These are phyloP conservation scores for Fennellomyces sp. DNA, from an alignment of 371 early-diverging fungal genomes.

Conservation along the genomic window DNA sequence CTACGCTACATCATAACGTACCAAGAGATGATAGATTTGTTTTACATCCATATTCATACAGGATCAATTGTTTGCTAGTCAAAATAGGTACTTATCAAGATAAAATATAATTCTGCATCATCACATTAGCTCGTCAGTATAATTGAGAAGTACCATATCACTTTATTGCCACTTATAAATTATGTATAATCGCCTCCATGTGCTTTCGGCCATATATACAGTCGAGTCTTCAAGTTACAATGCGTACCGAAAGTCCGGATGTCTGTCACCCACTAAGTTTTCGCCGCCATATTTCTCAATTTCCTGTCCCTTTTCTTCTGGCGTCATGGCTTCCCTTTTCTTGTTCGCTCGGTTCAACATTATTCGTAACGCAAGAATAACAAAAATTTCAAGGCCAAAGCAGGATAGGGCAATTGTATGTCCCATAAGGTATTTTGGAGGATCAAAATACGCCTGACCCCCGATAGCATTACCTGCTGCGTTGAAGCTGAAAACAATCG, in stretches of 20 bases:
- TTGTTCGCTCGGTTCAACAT: constrained; percentile 8
- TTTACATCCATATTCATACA: too few species aligned
- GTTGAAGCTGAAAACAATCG: constrained; percentile 30
- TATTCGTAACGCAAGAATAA: not conserved
- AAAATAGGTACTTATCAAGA: too few species aligned
- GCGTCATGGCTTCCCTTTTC: not conserved
- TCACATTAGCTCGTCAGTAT: too few species aligned
- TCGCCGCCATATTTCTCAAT: not conserved
- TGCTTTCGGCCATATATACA: too few species aligned
- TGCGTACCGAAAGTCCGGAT: constrained; percentile 5
- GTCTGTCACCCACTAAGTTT: not conserved
- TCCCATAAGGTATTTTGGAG: not conserved
- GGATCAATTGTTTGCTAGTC: too few species aligned
- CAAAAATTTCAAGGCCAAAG: not conserved
- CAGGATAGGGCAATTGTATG: not conserved
- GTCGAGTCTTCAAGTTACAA: too few species aligned
- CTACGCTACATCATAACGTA: too few species aligned
- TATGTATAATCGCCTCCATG: too few species aligned
- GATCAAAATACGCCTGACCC: not conserved
- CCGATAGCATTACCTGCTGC: not conserved
- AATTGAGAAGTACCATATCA: too few species aligned
- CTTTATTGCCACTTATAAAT: too few species aligned
- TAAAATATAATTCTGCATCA: too few species aligned
- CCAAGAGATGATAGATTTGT: too few species aligned
- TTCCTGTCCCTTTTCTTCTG: not conserved